phyloP scores from a whole-genome alignment of 768 basidiomycete species.

The Xerocomellus intermedius region DNA sequence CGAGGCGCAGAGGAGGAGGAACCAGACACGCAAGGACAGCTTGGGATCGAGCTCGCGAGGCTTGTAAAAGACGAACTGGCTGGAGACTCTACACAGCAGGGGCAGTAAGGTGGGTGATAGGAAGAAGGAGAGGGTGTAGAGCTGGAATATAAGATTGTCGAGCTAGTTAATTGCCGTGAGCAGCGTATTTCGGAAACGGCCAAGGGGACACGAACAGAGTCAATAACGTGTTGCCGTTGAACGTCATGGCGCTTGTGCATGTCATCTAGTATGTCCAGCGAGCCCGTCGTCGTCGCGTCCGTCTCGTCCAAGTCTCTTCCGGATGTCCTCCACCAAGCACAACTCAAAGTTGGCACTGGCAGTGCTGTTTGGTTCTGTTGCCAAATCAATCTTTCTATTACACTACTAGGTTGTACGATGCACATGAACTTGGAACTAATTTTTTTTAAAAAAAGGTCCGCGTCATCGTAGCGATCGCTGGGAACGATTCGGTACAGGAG shows the following conservation, averaged over 20 bases:
- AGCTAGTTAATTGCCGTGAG: conserved; percentile 42
- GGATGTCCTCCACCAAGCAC: neutral
- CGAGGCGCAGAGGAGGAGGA: conserved; percentile 53
- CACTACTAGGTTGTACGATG: neutral
- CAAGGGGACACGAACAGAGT: conserved; percentile 50
- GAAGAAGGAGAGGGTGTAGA: conserved; percentile 76
- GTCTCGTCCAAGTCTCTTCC: neutral
- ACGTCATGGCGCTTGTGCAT: conserved; percentile 64
- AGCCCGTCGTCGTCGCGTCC: conserved; percentile 17
- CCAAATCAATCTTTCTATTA: too few relatives aligned
- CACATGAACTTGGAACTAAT: neutral
- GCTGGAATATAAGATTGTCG: conserved; percentile 67
- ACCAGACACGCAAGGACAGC: conserved; percentile 68
- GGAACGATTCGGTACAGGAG: conserved; percentile 2
- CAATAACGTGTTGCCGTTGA: conserved; percentile 68
- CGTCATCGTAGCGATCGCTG: conserved; percentile 6
- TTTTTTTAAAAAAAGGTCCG: conserved; percentile 1
- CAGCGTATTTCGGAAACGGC: conserved; percentile 9
- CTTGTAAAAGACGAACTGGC: conserved; percentile 64
- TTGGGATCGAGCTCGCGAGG: conserved; percentile 65
- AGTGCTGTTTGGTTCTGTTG: conserved; percentile 32
- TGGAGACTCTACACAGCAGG: conserved; percentile 43
- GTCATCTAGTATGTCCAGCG: conserved; percentile 34
- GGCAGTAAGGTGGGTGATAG: conserved; percentile 60
- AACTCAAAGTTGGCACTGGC: neutral